Conservation (phyloP, 73 alveolate genomes). For the Blepharisma japonicum region DNA sequence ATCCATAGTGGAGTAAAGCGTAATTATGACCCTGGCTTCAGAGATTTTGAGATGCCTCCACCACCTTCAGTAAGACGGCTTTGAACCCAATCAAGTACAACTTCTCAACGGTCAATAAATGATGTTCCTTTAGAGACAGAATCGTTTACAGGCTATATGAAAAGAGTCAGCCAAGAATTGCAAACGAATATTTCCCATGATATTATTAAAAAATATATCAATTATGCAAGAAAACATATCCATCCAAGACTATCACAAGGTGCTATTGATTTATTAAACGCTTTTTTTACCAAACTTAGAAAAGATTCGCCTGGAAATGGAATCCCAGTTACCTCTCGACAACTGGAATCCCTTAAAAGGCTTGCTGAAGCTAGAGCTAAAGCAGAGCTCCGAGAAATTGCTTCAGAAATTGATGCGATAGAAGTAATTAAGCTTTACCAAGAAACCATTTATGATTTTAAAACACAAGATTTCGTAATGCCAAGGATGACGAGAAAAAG, state of each 20-base stretch:
- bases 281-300: slow-evolving; percentile 67
- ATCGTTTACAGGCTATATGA: slow-evolving; percentile 33
- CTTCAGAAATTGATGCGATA: slow-evolving; percentile 75
- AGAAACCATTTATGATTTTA: slow-evolving; percentile 69
- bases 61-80: slow-evolving; percentile 32
- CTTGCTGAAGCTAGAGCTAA: slow-evolving; percentile 81
- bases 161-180: slow-evolving; percentile 37
- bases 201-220: slow-evolving; percentile 57
- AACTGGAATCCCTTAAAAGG: slow-evolving; percentile 78
- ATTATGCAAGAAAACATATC: slow-evolving; percentile 54
- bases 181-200: slow-evolving; percentile 45
- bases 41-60: neutral
- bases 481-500: slow-evolving; percentile 6
- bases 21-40: neutral
- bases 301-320: slow-evolving; percentile 45
- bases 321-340: slow-evolving; percentile 77
- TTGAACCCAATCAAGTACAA: slow-evolving; percentile 11
- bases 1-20: slow-evolving; percentile 46
- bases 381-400: slow-evolving; percentile 60
- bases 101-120: slow-evolving; percentile 28
- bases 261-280: slow-evolving; percentile 72
- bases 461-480: slow-evolving; percentile 33
- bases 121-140: slow-evolving; percentile 18
- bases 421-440: slow-evolving; percentile 69
- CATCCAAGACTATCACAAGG: slow-evolving; percentile 64